A percentile compares a stretch with the other conserved stretches of the same genome.
phyloP scores from a whole-genome alignment of 179 eudicot species.

The Silene coronaria region DNA sequence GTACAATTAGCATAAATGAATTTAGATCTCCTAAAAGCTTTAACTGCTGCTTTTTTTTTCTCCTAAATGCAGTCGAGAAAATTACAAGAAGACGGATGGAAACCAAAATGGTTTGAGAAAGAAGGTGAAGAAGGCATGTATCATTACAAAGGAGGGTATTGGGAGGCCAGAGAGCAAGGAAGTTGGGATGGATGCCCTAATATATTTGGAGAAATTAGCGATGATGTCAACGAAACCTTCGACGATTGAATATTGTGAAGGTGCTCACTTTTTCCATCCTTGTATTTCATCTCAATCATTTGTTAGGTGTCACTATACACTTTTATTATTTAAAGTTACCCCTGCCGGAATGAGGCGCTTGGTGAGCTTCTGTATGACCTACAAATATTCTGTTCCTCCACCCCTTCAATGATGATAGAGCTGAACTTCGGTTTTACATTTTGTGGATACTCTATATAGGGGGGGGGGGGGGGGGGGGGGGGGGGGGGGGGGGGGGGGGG shows the following conservation, averaged over 20 bases:
- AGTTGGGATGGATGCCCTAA: conserved; percentile 69
- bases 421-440: too few relatives aligned
- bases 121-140: conserved; percentile 61
- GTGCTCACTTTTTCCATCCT: conserved; percentile 16
- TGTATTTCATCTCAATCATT: neutral
- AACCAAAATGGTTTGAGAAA: conserved; percentile 67
- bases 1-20: neutral
- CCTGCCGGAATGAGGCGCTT: neutral
- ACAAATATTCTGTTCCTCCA: too few relatives aligned
- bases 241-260: conserved; percentile 20
- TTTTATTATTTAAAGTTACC: neutral
- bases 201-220: conserved; percentile 59
- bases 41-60: neutral
- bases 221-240: conserved; percentile 20
- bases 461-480: too few relatives aligned
- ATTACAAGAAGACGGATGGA: conserved; percentile 91
- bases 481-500: too few relatives aligned
- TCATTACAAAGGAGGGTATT: conserved; percentile 67
- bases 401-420: too few relatives aligned
- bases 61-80: conserved; percentile 53
- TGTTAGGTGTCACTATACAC: neutral
- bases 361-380: too few relatives aligned
- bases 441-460: too few relatives aligned
- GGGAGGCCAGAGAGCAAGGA: conserved; percentile 68
- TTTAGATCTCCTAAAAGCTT: neutral